Base-by-base conservation (phyloP, 352 stramenopile genomes). In the Globisporangium irregulare region DNA sequence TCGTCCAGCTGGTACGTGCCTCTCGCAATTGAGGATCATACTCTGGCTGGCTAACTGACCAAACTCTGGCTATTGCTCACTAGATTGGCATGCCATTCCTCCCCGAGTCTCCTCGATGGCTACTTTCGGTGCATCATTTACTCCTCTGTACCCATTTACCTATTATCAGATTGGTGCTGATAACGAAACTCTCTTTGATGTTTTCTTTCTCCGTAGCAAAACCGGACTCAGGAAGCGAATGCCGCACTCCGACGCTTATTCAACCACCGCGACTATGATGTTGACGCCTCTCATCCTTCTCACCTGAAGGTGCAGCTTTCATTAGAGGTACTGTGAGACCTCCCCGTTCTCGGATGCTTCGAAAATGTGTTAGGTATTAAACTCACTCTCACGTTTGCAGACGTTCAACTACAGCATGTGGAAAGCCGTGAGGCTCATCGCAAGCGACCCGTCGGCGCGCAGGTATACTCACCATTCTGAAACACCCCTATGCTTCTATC, bases 61-160 rank as follows among this genome's bases (percentile, higher is more conserved):
- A 5, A 51, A 22, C 59, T 58, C 14, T 69, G 34, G 14, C 7
- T 56, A n/a, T n/a, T 60, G 8, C 20, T 27, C 6, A 18, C 0
- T 64, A 91, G 82, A 58, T 85, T 36, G 84, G 84, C 10, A 85
- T 92, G 78, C 81, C 81, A 9, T 87, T 90, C 51, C 70, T 90
- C 4, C 84, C 84, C 0, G 84, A 92, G 68, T 92, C 84, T 8
- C 82, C 80, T 51, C 78, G 84, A 43, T 92, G 84, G 84, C 73
- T 92, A 9, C 74, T 88, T 43, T 79, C 78, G 41, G 83, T 90
- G 24, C 36, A 70, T 80, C 20, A 24, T 51, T 24, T 51, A 20
- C 27, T 6, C 15, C 18, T 56, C 32, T 20, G 3, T 25, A 20
- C 24, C 25, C 34, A 10, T 53, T 53, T 9, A 22, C 5, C 6